These are phyloP conservation scores for Didymella arachidicola DNA, from an alignment of 2,329 filamentous ascomycete species.

Conservation along the genomic window DNA sequence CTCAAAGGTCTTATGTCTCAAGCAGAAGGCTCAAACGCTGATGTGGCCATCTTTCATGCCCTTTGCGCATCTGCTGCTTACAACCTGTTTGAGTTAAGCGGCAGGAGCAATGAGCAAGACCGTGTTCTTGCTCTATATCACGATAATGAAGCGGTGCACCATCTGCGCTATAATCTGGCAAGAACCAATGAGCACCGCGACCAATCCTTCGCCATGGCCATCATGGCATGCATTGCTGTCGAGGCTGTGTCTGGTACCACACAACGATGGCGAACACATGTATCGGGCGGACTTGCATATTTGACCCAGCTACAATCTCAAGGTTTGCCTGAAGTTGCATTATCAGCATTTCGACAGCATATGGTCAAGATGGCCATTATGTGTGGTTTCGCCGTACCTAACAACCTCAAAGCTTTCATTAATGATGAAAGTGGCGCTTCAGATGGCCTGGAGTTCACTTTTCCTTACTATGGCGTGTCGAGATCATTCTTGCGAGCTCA, in stretches of 20 bases:
- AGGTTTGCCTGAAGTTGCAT: slow-evolving; percentile 8
- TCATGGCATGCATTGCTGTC: slow-evolving; percentile 24
- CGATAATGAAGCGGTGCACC: slow-evolving; percentile 21
- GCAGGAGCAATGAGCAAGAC: slow-evolving; percentile 18
- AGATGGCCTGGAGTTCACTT: slow-evolving; percentile 20
- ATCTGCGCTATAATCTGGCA: slow-evolving; percentile 20
- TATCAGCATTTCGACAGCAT: slow-evolving; percentile 21
- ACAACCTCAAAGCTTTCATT: slow-evolving; percentile 16
- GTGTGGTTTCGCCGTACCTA: slow-evolving; percentile 14
- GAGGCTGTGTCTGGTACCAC: slow-evolving; percentile 24
- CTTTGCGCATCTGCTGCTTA: slow-evolving; percentile 23
- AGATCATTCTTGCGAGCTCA: slow-evolving; percentile 18
- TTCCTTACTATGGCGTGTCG: slow-evolving; percentile 22
- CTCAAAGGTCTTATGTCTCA: slow-evolving; percentile 18
- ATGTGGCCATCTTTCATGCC: slow-evolving; percentile 25
- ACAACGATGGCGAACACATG: slow-evolving; percentile 25
- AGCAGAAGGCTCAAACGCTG: slow-evolving; percentile 15
- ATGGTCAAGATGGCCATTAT: slow-evolving; percentile 26
- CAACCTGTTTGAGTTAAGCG: slow-evolving; percentile 21
- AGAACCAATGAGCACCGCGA: slow-evolving; percentile 18
- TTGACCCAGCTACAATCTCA: slow-evolving; percentile 19
- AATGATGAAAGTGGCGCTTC: slow-evolving; percentile 16
- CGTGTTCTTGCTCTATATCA: slow-evolving; percentile 19
- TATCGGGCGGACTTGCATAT: slow-evolving; percentile 21
- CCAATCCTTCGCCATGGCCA: slow-evolving; percentile 25